A percentile compares a stretch with the other conserved stretches of the same genome.
phyloP scores from a whole-genome alignment of 1,284 basidiomycete genomes.

The Ceratobasidium sp. region DNA sequence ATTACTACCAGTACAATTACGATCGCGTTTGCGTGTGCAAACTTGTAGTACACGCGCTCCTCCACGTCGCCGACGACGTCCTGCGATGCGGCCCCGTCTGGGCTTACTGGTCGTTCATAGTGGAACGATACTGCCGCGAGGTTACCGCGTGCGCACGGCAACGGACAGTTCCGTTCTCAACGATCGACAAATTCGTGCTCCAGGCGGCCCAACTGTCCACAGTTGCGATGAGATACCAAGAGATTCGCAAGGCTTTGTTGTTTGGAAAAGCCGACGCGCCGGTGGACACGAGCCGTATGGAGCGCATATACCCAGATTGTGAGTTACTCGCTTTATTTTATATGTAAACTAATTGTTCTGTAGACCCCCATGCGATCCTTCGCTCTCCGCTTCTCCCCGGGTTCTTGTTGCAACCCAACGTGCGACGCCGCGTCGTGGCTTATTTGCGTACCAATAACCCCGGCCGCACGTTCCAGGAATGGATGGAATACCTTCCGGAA shows the following conservation, averaged over 20 bases:
- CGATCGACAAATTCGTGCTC: background rate
- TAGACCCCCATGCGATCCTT: slow-evolving; percentile 8
- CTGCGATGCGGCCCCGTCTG: slow-evolving; percentile 57
- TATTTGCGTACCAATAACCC: slow-evolving; percentile 17
- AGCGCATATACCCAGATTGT: background rate
- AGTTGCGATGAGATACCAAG: background rate
- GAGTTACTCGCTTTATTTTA: background rate
- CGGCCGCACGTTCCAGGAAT: background rate
- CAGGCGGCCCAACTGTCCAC: slow-evolving; percentile 1
- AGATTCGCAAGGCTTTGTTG: background rate
- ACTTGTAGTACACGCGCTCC: slow-evolving; percentile 58
- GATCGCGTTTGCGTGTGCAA: slow-evolving; percentile 52
- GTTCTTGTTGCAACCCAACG: background rate
- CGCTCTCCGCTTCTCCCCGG: background rate
- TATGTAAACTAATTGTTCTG: background rate
- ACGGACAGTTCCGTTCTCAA: background rate
- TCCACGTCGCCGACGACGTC: slow-evolving; percentile 58
- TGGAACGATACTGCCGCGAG: slow-evolving; percentile 52
- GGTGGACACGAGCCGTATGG: background rate
- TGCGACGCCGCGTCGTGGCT: background rate
- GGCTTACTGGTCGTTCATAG: slow-evolving; percentile 61
- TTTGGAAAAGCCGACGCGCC: slow-evolving; percentile 3
- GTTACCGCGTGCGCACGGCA: background rate
- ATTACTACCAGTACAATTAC: background rate
- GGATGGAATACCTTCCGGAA: background rate